Conservation (phyloP, 169 alveolate species). For the Theileria sp. region DNA sequence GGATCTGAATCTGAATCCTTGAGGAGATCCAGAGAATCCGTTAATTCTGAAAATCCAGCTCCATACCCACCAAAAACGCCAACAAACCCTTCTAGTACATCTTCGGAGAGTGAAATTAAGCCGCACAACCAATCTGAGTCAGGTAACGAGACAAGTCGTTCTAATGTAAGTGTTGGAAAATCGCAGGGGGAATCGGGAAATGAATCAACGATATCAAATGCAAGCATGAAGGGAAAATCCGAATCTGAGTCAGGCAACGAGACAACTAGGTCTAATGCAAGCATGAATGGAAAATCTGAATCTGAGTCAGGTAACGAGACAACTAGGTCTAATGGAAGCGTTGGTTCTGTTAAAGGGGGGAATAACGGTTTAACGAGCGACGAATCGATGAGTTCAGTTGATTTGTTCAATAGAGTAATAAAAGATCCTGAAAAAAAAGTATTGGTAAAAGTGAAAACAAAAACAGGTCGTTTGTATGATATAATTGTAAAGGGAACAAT, state of each 20-base stretch:
- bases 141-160: background rate
- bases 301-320: background rate
- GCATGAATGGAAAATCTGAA: background rate
- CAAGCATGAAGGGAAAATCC: background rate
- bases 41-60: background rate
- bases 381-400: background rate
- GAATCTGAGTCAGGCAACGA: background rate
- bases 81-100: background rate
- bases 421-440: constrained; percentile 26
- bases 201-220: background rate
- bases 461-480: constrained; percentile 24
- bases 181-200: background rate
- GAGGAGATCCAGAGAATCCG: background rate
- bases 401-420: background rate
- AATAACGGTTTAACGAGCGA: background rate
- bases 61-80: background rate
- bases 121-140: background rate
- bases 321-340: background rate
- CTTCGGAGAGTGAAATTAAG: constrained; percentile 6
- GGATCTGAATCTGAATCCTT: background rate
- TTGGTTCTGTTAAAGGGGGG: background rate
- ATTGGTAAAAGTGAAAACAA: constrained; percentile 25
- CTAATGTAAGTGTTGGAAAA: background rate
- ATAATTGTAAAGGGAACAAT: constrained; percentile 40
- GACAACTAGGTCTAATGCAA: background rate